Evolutionary conservation across 306 rosid genomes (phyloP).

Genomic region (Castanea sativa): DNA sequence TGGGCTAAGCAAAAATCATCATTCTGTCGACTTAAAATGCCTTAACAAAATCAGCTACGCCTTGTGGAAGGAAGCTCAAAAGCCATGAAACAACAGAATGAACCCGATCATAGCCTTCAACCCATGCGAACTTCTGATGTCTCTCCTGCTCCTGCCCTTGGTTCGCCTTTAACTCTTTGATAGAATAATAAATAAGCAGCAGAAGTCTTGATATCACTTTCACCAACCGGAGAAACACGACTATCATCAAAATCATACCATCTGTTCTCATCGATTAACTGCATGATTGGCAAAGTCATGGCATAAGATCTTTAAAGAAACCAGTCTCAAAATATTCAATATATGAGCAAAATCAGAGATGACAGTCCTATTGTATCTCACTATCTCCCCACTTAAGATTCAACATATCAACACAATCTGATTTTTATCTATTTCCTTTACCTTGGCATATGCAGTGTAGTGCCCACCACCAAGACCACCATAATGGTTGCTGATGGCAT

Average conservation of each 20-base stretch:
- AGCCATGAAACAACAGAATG: slow-evolving; percentile 21
- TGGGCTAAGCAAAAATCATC: slow-evolving; percentile 16
- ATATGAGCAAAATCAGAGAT: neutral
- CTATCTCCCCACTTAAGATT: neutral
- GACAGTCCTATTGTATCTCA: neutral
- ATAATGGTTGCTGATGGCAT: slow-evolving; percentile 96
- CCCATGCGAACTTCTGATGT: slow-evolving; percentile 37
- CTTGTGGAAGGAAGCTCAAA: slow-evolving; percentile 12
- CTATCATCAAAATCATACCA: slow-evolving; percentile 98
- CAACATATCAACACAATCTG: neutral
- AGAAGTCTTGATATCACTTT: slow-evolving; percentile 76
- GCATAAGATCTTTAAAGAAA: slow-evolving; percentile 6
- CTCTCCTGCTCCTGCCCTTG: slow-evolving; percentile 36
- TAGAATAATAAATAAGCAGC: slow-evolving; percentile 93
- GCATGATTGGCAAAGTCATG: slow-evolving; percentile 29
- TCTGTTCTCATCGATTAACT: slow-evolving; percentile 85
- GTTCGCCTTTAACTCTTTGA: slow-evolving; percentile 58
- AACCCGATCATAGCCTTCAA: slow-evolving; percentile 15
- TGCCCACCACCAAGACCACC: slow-evolving; percentile 99
- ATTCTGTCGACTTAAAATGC: slow-evolving; percentile 9
- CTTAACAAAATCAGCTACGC: slow-evolving; percentile 22
- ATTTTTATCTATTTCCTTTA: slow-evolving; percentile 12
- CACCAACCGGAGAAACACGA: slow-evolving; percentile 65
- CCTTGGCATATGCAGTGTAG: slow-evolving; percentile 96
- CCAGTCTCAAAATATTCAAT: neutral